Evolutionary conservation across 768 basidiomycete species (phyloP).

Genomic region (Mycena olivaceomarginata): DNA sequence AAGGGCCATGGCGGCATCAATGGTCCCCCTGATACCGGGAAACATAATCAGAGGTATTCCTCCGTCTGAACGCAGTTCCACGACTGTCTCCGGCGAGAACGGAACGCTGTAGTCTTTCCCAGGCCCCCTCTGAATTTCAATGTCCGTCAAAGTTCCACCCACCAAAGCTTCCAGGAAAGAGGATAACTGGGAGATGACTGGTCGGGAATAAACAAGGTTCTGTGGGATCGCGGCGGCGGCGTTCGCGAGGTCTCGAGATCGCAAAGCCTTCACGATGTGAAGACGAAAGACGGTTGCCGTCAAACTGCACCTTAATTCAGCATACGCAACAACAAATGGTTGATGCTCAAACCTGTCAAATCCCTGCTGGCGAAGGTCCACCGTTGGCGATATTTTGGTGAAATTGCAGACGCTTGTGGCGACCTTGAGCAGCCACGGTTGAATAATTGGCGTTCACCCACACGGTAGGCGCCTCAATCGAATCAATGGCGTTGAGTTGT

Average conservation of each 20-base stretch:
- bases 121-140: background rate
- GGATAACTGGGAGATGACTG: slow-evolving; percentile 28
- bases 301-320: slow-evolving; percentile 44
- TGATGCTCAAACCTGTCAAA: slow-evolving; percentile 54
- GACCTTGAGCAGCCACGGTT: too few relatives aligned
- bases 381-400: slow-evolving; percentile 24
- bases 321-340: too few relatives aligned
- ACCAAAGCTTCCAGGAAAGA: slow-evolving; percentile 24
- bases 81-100: background rate
- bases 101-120: too few relatives aligned
- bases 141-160: background rate
- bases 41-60: slow-evolving; percentile 25
- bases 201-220: slow-evolving; percentile 24
- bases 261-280: slow-evolving; percentile 12
- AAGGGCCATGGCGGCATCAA: background rate
- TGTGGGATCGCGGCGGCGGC: slow-evolving; percentile 13
- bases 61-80: background rate
- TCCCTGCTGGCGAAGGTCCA: slow-evolving; percentile 56
- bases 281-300: slow-evolving; percentile 53
- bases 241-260: background rate
- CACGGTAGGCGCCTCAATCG: too few relatives aligned
- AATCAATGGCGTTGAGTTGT: slow-evolving; percentile 39
- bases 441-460: too few relatives aligned
- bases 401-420: slow-evolving; percentile 7
- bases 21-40: background rate